These are phyloP conservation scores for Elongisporangium prolatum DNA, from an alignment of 352 stramenopile genomes.

Conservation along the genomic window DNA sequence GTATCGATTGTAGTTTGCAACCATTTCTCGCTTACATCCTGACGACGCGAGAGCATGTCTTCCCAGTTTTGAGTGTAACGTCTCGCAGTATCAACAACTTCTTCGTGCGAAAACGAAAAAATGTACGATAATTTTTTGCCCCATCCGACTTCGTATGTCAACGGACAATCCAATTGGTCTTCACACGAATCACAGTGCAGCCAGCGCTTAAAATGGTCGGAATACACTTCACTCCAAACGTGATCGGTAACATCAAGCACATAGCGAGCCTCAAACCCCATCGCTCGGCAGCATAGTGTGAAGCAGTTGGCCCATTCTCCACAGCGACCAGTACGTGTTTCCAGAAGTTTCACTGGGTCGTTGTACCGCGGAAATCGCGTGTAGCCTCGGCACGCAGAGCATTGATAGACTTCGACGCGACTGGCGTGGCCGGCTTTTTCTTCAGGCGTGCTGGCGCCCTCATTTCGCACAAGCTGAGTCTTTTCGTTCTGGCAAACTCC, in stretches of 20 bases:
- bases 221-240: constrained; percentile 94
- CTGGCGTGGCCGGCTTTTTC: constrained; percentile 52
- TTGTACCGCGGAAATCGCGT: constrained; percentile 91
- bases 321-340: constrained; percentile 81
- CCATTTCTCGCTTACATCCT: constrained; percentile 66
- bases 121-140: constrained; percentile 93
- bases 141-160: constrained; percentile 95
- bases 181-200: constrained; percentile 95
- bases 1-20: constrained; percentile 39
- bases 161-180: constrained; percentile 87
- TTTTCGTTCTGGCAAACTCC: constrained; percentile 38
- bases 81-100: constrained; percentile 89
- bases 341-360: constrained; percentile 82
- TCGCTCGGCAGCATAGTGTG: constrained; percentile 83
- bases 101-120: constrained; percentile 83
- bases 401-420: constrained; percentile 88
- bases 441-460: constrained; percentile 48
- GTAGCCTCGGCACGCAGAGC: constrained; percentile 34
- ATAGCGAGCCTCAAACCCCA: constrained; percentile 90
- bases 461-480: constrained; percentile 36
- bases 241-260: constrained; percentile 94
- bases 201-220: constrained; percentile 72
- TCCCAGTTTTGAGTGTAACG: constrained; percentile 73
- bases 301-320: constrained; percentile 95
- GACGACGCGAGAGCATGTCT: constrained; percentile 51